These are phyloP conservation scores for Sporothrix humicola DNA, from an alignment of 2,329 filamentous ascomycete species.

Conservation along the genomic window DNA sequence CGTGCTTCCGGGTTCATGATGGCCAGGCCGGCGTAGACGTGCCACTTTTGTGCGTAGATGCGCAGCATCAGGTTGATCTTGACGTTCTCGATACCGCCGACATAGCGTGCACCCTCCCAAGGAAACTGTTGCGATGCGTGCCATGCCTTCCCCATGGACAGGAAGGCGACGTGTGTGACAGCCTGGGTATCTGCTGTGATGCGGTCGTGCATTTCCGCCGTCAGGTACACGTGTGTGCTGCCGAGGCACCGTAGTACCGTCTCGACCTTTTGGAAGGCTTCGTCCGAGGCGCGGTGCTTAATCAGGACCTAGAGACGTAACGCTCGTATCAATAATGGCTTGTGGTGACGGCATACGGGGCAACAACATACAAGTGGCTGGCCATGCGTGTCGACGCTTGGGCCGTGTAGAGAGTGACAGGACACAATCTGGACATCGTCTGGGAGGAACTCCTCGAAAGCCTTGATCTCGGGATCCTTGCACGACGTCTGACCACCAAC, in stretches of 20 bases:
- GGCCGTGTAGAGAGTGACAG: slow-evolving; percentile 95
- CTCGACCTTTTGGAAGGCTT: slow-evolving; percentile 78
- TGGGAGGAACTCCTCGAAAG: slow-evolving; percentile 89
- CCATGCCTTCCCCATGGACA: slow-evolving; percentile 98
- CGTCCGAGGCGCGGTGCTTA: slow-evolving; percentile 83
- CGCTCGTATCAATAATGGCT: neutral
- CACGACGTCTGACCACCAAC: slow-evolving; percentile 98
- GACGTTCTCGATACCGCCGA: slow-evolving; percentile 97
- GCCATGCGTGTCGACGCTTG: slow-evolving; percentile 82
- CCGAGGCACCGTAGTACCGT: slow-evolving; percentile 79
- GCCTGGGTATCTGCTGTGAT: slow-evolving; percentile 99
- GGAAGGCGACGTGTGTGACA: slow-evolving; percentile 94
- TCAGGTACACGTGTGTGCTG: slow-evolving; percentile 86
- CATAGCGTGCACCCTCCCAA: slow-evolving; percentile 94
- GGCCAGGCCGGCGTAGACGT: slow-evolving; percentile 95
- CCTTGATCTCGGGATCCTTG: slow-evolving; percentile 93
- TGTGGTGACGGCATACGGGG: neutral
- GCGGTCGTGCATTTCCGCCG: slow-evolving; percentile 86
- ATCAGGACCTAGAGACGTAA: slow-evolving; percentile 69
- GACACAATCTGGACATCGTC: slow-evolving; percentile 90
- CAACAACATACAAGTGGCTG: slow-evolving; percentile 77
- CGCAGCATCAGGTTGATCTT: slow-evolving; percentile 98
- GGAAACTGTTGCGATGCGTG: slow-evolving; percentile 93
- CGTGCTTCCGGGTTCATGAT: slow-evolving; percentile 94
- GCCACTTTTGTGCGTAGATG: slow-evolving; percentile 99